Evolutionary conservation across 108 stramenopile species (phyloP), one percentile per base, ranked within the genome.

Genomic region (Nitzschia sp.): DNA sequence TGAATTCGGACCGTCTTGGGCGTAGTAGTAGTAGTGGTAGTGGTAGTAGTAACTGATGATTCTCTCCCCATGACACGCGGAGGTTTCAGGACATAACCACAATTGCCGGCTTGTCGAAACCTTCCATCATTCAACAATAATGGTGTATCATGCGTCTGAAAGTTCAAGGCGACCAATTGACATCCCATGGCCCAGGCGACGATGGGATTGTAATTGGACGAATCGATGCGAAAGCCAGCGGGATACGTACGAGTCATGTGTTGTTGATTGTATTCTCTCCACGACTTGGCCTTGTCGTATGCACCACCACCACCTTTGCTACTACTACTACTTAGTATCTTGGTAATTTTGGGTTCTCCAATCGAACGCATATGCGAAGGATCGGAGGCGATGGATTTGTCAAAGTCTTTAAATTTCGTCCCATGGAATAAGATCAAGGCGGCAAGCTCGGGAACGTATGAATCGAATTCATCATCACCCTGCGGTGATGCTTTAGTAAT

Each of bases 141-240:
- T 6, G 85, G 65, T 17, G 77, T 48, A 55, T 92, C 93, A 38
- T 73, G 35, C 0, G 96, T 93, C 64, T 98, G 97, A 63, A 90
- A 95, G 76, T 98, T 98, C 35, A 98, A 75, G 6, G 96, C 93
- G 35, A 96, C 96, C 41, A 98, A 65, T 79, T 98, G 97, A 59
- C 73, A 85, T n/a, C 96, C 96, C 64, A 88, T 75, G 27, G 77
- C 50, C 96, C 96, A 98, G n/a, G 87, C 79, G 27, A 93, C 45
- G 17, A 89, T 56, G 28, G 97, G 97, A 80, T 91, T 90, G 73
- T 90, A 96, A 73, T 98, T 98, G 45, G 89, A 91, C 2, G 95
- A 96, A 66, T 97, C 93, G 4, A 96, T 76, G 26, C 93, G 70
- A 33, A 59, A 28, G 13, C 93, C 94, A 52, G 89, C 80, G 5